Conservation (phyloP, 345 rosid genomes). For the Aethionema arabicum region DNA sequence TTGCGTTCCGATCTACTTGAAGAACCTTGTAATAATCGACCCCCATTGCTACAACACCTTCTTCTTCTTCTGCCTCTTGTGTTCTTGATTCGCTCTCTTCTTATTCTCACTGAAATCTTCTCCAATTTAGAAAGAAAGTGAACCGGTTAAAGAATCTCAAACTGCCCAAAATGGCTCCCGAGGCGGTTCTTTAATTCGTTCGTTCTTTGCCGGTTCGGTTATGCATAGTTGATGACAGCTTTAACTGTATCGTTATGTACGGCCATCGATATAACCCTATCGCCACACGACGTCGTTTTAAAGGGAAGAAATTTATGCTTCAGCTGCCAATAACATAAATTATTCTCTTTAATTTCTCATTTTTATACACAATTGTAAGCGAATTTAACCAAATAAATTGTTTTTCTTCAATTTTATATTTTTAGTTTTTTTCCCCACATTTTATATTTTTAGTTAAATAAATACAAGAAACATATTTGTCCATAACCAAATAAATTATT, state of each 20-base stretch:
- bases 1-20: conserved; percentile 70
- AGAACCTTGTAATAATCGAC: conserved; percentile 75
- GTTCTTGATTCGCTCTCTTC: conserved; percentile 18
- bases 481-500: too few relatives aligned
- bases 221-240: not conserved
- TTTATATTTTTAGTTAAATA: too few relatives aligned
- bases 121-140: conserved; percentile 4
- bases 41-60: conserved; percentile 47
- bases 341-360: too few relatives aligned
- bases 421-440: too few relatives aligned
- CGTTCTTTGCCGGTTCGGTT: conserved; percentile 7
- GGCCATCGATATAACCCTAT: not conserved
- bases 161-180: too few relatives aligned
- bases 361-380: too few relatives aligned
- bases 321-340: too few relatives aligned
- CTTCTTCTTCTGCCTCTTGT: not conserved
- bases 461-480: too few relatives aligned
- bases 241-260: not conserved
- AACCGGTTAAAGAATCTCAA: not conserved
- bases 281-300: not conserved
- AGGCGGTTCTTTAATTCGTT: not conserved
- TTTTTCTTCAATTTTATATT: too few relatives aligned
- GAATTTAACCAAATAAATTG: too few relatives aligned
- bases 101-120: conserved; percentile 24
- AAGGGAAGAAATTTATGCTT: not conserved